Percentiles rank a stretch among this genome's conserved stretches.
phyloP scores from a whole-genome alignment of 108 stramenopile species.

The Cyclotella distinguenda region DNA sequence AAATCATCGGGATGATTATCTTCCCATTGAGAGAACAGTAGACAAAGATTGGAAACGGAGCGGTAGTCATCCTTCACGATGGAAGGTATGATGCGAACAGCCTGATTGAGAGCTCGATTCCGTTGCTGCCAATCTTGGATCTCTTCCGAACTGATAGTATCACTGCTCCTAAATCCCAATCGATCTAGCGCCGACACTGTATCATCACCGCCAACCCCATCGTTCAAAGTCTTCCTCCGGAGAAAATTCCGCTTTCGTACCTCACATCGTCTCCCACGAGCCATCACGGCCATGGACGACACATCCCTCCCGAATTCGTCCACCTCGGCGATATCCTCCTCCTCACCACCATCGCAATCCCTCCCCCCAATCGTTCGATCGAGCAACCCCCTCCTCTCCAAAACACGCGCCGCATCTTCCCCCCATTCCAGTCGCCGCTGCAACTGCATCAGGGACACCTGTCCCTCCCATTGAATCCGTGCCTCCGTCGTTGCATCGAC shows the following conservation, averaged over 20 bases:
- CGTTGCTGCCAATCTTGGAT: conserved; percentile 46
- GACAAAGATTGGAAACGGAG: conserved; percentile 37
- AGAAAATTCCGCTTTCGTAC: conserved; percentile 21
- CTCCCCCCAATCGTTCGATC: conserved; percentile 43
- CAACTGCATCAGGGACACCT: conserved; percentile 21
- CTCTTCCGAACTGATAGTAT: conserved; percentile 30
- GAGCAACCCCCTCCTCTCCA: conserved; percentile 45
- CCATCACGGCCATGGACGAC: conserved; percentile 54
- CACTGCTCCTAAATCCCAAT: conserved; percentile 13
- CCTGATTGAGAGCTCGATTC: conserved; percentile 49
- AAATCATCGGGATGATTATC: conserved; percentile 61
- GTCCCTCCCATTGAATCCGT: conserved; percentile 42
- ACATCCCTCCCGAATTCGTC: conserved; percentile 89
- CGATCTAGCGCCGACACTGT: background rate
- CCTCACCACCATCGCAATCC: conserved; percentile 24
- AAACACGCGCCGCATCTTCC: conserved; percentile 53
- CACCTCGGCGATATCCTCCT: conserved; percentile 18
- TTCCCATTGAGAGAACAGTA: conserved; percentile 63
- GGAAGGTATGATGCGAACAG: conserved; percentile 53
- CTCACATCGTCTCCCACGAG: conserved; percentile 52
- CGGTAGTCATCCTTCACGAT: conserved; percentile 69
- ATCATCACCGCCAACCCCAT: background rate
- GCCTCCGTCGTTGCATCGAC: conserved; percentile 49
- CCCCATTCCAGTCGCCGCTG: conserved; percentile 54
- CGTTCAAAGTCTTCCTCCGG: background rate